These are phyloP conservation scores for Fraxinus anomala DNA, from an alignment of 257 asterid genomes.

Conservation along the genomic window DNA sequence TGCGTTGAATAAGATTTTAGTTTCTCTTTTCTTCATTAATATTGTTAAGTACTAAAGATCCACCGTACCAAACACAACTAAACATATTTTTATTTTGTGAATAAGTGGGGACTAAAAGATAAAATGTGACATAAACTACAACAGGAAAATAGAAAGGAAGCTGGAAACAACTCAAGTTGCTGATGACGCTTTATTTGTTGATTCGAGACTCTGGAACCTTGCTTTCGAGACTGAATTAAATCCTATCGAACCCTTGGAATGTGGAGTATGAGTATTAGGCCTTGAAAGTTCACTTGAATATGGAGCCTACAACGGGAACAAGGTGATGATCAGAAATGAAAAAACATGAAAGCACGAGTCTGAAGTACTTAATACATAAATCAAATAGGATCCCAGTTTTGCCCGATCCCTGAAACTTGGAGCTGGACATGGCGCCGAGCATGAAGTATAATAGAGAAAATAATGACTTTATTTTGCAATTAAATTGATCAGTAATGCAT, in stretches of 20 bases:
- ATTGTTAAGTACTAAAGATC: no score
- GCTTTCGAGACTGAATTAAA: background rate
- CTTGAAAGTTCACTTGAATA: conserved; percentile 4
- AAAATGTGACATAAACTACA: no score
- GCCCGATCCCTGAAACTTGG: conserved; percentile 14
- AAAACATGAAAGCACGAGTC: background rate
- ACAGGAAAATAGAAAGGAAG: background rate
- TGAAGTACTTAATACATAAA: background rate
- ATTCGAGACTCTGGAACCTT: no score
- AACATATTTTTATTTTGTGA: no score
- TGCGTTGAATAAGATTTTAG: no score
- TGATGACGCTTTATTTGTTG: no score
- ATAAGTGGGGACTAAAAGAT: no score
- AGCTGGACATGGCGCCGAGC: conserved; percentile 13
- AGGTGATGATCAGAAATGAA: background rate
- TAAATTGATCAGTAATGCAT: conserved; percentile 16
- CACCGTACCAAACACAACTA: no score
- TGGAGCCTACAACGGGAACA: conserved; percentile 18
- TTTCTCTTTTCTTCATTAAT: no score
- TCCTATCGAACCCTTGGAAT: conserved; percentile 21
- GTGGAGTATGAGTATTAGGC: background rate
- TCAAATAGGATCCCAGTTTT: background rate
- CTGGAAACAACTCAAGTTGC: background rate
- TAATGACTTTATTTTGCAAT: background rate
- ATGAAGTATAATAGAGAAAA: background rate